A percentile compares a stretch with the other conserved stretches of the same genome.
Evolutionary conservation across 495 filamentous ascomycete genomes (phyloP).

Genomic region (Hyaloscypha bicolor): DNA sequence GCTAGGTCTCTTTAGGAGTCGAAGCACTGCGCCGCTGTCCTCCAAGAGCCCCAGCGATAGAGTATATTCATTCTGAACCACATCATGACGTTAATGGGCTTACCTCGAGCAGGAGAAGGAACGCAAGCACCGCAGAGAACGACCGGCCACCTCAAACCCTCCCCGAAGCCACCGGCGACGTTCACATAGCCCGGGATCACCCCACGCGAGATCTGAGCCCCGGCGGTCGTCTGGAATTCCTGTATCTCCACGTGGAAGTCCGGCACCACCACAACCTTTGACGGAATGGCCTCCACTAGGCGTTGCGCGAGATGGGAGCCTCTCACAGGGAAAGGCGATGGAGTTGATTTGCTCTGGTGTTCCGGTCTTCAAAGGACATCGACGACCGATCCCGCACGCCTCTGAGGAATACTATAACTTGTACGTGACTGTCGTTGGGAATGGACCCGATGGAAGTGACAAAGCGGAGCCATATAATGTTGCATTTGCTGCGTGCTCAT

Average conservation of each 20-base stretch:
- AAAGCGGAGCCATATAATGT: constrained; percentile 10
- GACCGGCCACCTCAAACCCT: neutral
- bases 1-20: constrained; percentile 32
- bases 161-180: neutral
- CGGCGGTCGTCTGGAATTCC: constrained; percentile 5
- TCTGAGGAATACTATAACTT: constrained; percentile 47
- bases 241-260: neutral
- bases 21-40: neutral
- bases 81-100: neutral
- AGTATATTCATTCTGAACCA: neutral
- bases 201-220: constrained; percentile 13
- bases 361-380: constrained; percentile 29
- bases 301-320: constrained; percentile 4
- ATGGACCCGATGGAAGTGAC: constrained; percentile 18
- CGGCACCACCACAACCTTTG: neutral
- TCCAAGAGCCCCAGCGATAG: neutral
- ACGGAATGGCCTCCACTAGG: constrained; percentile 30
- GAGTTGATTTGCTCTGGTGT: constrained; percentile 29
- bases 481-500: constrained; percentile 28
- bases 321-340: constrained; percentile 28
- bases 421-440: constrained; percentile 41
- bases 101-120: constrained; percentile 8
- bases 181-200: constrained; percentile 3
- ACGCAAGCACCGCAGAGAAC: constrained; percentile 16
- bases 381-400: constrained; percentile 24